Conservation (phyloP, 495 filamentous ascomycete genomes). For the Cetradonia linearis region DNA sequence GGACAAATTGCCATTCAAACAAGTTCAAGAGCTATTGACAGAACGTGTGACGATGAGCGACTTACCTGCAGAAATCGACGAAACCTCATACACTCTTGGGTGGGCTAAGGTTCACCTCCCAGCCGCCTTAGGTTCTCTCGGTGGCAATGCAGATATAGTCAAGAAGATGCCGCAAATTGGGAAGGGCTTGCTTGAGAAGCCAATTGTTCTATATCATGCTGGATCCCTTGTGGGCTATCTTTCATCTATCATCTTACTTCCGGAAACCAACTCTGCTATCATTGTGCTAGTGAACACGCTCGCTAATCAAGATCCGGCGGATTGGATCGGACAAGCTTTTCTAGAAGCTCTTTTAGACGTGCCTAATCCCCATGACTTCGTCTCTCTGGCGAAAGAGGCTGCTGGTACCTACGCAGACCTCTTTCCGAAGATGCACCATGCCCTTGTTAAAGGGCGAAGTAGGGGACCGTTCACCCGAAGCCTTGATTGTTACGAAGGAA, state of each 20-base stretch:
- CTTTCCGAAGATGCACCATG: not conserved
- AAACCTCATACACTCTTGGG: conserved; percentile 13
- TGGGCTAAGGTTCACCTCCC: conserved; percentile 9
- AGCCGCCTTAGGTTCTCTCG: conserved; percentile 5
- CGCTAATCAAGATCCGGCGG: conserved; percentile 10
- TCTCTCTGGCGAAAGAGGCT: conserved; percentile 1
- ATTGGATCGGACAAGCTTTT: conserved; percentile 16
- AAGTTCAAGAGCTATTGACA: not conserved
- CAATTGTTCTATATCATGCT: conserved; percentile 8
- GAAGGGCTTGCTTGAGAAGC: not conserved
- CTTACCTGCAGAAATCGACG: not conserved
- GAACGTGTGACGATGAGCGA: not conserved
- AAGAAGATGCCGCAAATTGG: conserved; percentile 7
- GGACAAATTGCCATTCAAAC: not conserved
- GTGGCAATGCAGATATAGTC: conserved; percentile 6
- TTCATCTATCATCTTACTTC: conserved; percentile 5
- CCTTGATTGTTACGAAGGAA: not conserved
- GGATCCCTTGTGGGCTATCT: conserved; percentile 9
- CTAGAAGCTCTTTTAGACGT: conserved; percentile 12
- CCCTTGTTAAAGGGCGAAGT: not conserved
- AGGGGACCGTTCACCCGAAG: not conserved
- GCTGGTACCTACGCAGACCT: not conserved
- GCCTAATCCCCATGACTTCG: conserved; percentile 5
- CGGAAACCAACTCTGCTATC: conserved; percentile 8
- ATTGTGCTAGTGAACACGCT: conserved; percentile 14